Evolutionary conservation across 257 asterid species (phyloP).

Genomic region (Fraxinus quadrangulata): DNA sequence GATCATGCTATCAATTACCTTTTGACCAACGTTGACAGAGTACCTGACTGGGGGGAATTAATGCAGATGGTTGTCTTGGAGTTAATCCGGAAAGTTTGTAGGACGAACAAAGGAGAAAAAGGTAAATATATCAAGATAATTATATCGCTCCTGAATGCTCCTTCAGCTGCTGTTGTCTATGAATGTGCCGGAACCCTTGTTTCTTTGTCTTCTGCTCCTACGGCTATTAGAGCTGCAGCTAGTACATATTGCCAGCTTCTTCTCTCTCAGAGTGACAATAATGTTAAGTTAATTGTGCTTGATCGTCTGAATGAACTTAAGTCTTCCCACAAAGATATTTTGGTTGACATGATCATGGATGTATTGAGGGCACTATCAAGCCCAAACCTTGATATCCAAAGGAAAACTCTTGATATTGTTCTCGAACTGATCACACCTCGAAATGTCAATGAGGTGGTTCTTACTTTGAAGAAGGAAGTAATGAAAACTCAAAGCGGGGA

Average conservation of each 20-base stretch:
- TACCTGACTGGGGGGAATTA: constrained; percentile 81
- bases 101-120: constrained; percentile 83
- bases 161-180: constrained; percentile 88
- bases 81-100: constrained; percentile 83
- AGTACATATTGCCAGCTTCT: constrained; percentile 91
- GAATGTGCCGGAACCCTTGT: constrained; percentile 97
- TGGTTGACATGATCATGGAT: constrained; percentile 94
- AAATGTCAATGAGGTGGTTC: constrained; percentile 88
- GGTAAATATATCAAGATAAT: constrained; percentile 90
- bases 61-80: constrained; percentile 94
- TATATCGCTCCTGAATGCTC: constrained; percentile 67
- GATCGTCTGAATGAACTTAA: constrained; percentile 84
- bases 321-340: constrained; percentile 70
- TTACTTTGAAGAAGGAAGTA: constrained; percentile 88
- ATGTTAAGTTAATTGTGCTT: constrained; percentile 82
- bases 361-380: constrained; percentile 86
- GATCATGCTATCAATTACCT: constrained; percentile 83
- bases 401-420: constrained; percentile 90
- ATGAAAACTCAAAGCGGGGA: constrained; percentile 92
- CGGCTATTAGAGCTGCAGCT: constrained; percentile 92
- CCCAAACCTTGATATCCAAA: constrained; percentile 82
- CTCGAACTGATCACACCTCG: constrained; percentile 83
- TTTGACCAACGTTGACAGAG: constrained; percentile 71
- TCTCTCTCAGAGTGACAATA: constrained; percentile 88
- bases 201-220: constrained; percentile 90